Evolutionary conservation across 2,329 filamentous ascomycete species (phyloP), one percentile per base, ranked within the genome.

Genomic region (Sclerotinia minor): DNA sequence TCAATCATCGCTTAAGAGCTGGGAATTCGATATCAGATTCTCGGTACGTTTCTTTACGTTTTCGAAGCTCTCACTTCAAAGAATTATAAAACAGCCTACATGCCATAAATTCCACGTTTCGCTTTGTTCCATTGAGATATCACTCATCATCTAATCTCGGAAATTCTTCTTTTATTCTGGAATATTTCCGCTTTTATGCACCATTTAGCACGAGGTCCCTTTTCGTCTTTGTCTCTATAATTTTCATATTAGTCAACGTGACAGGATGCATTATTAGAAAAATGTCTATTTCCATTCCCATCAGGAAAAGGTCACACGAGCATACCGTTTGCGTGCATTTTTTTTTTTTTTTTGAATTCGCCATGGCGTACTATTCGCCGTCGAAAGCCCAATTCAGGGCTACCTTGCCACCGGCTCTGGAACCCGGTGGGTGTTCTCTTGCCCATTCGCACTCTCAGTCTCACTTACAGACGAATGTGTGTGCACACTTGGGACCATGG

Each of bases 401-500:
- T 7, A 41, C 59, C 21, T 63, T 63, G 15, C 59, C 45, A 26
- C 24, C 29, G 19, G 7, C 24, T 38, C 26, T 21, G 41, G 24
- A 19, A 60, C 24, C 54, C 21, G 19, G n/a, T 21, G 2, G 53
- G 7, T 19, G n/a, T 52, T 41, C n/a, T n/a, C 53, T 59, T 17
- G 26, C 32, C 5, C 54, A 59, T 5, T 60, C 53, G 3, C 26
- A 26, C 32, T 58, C 55, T 24, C 54, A 38, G 35, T 59, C 32
- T 52, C 53, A 66, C 17, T n/a, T 47, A 26, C 29, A 41, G 29
- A 38, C 29, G 21, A 50, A 21, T 19, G 45, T 35, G 1, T 45
- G 26, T 38, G 45, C 59, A 26, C 32, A 38, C n/a, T 50, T 63
- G 38, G 64, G 45, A 19, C 44, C 64, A 29, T 66, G 53, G 53